These are phyloP conservation scores for Apiospora malaysiana DNA, from an alignment of 2,329 filamentous ascomycete species.

Conservation along the genomic window DNA sequence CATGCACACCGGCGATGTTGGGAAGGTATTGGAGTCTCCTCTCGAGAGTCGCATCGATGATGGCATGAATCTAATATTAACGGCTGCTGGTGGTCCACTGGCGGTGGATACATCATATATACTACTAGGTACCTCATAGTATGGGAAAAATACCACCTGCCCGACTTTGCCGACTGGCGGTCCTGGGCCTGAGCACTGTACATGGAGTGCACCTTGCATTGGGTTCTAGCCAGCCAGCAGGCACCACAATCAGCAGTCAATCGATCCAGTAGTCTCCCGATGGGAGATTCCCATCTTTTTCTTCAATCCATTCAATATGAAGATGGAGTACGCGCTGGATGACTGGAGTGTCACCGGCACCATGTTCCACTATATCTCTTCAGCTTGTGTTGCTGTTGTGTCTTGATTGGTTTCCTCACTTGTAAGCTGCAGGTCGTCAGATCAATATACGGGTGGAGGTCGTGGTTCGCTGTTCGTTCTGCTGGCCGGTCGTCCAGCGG, in stretches of 20 bases:
- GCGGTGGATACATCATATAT: too few species aligned
- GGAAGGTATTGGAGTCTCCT: background rate
- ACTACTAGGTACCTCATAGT: too few species aligned
- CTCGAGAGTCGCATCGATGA: background rate
- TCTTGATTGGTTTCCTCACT: slow-evolving; percentile 9
- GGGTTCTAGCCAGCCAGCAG: background rate
- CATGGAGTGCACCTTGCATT: background rate
- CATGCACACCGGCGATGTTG: background rate
- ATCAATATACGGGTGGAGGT: background rate
- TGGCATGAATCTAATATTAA: slow-evolving; percentile 13
- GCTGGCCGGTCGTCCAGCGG: background rate
- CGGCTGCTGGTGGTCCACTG: background rate
- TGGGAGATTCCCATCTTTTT: background rate
- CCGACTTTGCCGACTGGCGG: background rate
- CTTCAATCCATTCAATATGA: background rate
- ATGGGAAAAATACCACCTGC: slow-evolving; percentile 5
- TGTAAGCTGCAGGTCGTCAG: background rate
- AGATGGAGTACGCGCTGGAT: background rate
- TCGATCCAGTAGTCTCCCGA: slow-evolving; percentile 2
- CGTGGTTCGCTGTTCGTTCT: background rate
- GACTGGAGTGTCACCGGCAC: background rate
- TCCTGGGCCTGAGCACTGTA: background rate
- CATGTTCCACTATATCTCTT: background rate
- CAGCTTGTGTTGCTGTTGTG: background rate
- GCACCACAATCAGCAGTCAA: slow-evolving; percentile 7